A percentile compares a stretch with the other conserved stretches of the same genome.
phyloP scores from a whole-genome alignment of 2,329 filamentous ascomycete genomes.

The Phymatotrichopsis omnivora region DNA sequence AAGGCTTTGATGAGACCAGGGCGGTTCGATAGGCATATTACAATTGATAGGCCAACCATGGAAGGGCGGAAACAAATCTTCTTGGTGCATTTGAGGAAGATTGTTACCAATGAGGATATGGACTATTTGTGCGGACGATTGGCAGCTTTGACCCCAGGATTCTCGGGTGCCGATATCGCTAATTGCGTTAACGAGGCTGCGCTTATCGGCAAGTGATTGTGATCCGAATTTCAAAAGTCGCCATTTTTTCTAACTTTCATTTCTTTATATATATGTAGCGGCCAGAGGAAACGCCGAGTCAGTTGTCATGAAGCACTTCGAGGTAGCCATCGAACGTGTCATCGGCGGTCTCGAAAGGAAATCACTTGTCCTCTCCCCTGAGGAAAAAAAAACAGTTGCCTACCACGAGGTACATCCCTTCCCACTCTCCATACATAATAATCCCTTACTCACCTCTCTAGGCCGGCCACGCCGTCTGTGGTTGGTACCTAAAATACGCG shows the following conservation, averaged over 20 bases:
- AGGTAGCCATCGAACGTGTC: conserved; percentile 94
- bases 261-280: conserved; percentile 49
- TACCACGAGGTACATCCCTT: conserved; percentile 60
- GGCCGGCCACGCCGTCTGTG: conserved; percentile 94
- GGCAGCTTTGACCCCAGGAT: conserved; percentile 85
- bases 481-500: conserved; percentile 95
- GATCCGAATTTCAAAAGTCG: not conserved
- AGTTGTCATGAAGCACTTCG: conserved; percentile 84
- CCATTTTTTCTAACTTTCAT: not conserved
- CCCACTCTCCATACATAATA: not conserved
- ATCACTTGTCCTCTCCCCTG: conserved; percentile 80
- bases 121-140: conserved; percentile 81
- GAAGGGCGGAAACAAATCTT: conserved; percentile 94
- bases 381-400: conserved; percentile 91
- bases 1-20: conserved; percentile 93
- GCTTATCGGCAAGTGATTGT: conserved; percentile 62
- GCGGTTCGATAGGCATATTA: conserved; percentile 92
- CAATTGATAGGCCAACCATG: conserved; percentile 93
- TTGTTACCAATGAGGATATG: conserved; percentile 82
- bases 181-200: conserved; percentile 98
- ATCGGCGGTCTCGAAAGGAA: conserved; percentile 96
- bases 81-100: conserved; percentile 84
- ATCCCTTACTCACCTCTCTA: conserved; percentile 4
- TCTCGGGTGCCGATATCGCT: conserved; percentile 94
- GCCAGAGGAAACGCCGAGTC: conserved; percentile 70